Conservation (phyloP, 1,284 basidiomycete genomes). For the Papiliotrema flavescens region DNA sequence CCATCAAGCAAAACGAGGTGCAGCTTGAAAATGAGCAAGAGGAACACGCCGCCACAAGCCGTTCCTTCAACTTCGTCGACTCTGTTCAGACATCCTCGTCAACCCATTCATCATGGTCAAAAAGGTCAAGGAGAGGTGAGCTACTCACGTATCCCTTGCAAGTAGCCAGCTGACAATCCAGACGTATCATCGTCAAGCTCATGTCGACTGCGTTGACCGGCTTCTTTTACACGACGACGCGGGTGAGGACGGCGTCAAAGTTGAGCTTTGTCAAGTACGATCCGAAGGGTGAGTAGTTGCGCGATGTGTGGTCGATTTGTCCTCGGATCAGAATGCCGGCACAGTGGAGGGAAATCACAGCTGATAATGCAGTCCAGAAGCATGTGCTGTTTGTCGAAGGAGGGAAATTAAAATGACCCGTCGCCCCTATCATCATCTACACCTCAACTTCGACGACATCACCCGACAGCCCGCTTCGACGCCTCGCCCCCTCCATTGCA, state of each 20-base stretch:
- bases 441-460: background rate
- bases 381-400: slow-evolving; percentile 67
- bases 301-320: background rate
- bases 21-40: no score
- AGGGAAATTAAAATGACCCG: slow-evolving; percentile 7
- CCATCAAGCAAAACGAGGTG: no score
- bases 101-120: background rate
- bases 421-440: background rate
- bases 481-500: background rate
- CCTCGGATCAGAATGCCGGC: background rate
- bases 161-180: slow-evolving; percentile 38
- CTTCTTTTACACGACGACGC: slow-evolving; percentile 79
- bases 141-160: no score
- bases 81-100: no score
- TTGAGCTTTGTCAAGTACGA: slow-evolving; percentile 85
- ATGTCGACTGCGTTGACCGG: slow-evolving; percentile 86
- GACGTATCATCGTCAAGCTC: slow-evolving; percentile 77
- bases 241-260: slow-evolving; percentile 65
- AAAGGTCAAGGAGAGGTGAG: background rate
- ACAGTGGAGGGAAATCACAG: background rate
- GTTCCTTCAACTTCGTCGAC: no score
- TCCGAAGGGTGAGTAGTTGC: slow-evolving; percentile 68
- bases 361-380: slow-evolving; percentile 56
- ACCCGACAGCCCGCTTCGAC: no score
- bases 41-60: no score